Evolutionary conservation across 306 rosid genomes (phyloP).

Genomic region (Inga oerstediana): DNA sequence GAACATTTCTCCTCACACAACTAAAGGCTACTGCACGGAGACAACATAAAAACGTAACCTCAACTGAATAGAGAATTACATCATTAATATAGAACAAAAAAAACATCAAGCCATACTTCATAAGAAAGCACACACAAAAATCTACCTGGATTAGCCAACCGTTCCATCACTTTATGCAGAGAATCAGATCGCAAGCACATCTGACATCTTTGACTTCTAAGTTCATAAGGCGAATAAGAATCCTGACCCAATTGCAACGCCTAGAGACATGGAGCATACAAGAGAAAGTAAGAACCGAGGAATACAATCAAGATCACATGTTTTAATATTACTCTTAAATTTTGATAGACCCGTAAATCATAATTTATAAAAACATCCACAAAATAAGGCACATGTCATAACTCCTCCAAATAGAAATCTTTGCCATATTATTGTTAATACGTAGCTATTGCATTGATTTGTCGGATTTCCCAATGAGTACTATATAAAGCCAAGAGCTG

Average conservation of each 20-base stretch:
- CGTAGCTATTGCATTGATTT: background rate
- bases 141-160: conserved; percentile 81
- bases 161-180: conserved; percentile 91
- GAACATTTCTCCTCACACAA: background rate
- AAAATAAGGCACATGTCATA: background rate
- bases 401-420: background rate
- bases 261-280: conserved; percentile 44
- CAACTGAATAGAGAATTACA: conserved; percentile 18
- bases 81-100: background rate
- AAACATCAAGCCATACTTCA: conserved; percentile 6
- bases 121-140: conserved; percentile 18
- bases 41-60: background rate
- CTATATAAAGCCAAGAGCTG: background rate
- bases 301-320: background rate
- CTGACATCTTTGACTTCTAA: conserved; percentile 87
- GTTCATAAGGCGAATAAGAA: conserved; percentile 59
- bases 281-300: background rate
- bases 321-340: background rate
- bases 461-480: background rate
- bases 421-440: background rate
- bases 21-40: background rate
- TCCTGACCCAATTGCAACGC: conserved; percentile 95
- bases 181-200: conserved; percentile 95
- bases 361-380: background rate
- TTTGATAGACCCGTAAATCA: background rate